Base-by-base conservation (phyloP, 371 early-diverging fungal species). In the Scutellospora calospora region DNA sequence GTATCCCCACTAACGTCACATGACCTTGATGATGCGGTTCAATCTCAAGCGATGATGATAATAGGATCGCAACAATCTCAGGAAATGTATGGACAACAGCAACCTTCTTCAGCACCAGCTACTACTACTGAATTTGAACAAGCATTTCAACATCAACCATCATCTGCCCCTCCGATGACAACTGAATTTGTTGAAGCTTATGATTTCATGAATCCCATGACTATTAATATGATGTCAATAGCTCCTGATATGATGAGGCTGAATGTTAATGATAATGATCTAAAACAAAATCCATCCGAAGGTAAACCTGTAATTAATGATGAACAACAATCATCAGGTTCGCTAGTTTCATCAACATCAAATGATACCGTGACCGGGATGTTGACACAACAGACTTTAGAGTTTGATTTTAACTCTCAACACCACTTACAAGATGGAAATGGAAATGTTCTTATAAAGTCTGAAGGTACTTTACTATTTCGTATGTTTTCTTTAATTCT, bases 91-190 rank as follows among this genome's bases (percentile, higher is more conserved):
- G 68, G 63, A 49, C 25, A 29, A 22, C 78, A 78, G 38, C 69
- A 79, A 57, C 79, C 79, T 27, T 79, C 79, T 22, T 79, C 79
- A n/a, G 79, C 79, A 55, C 79, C 79, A 8, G 18, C 79, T 22
- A 79, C 79, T 9, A 79, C 57, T 9, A 79, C 79, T 18, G 79
- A 79, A 79, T 79, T 79, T 55, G 79, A 79, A 54, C 71, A 68
- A 69, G 55, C 41, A 45, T 63, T 77, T 49, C 77, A 77, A 63
- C 73, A 73, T 18, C 77, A 31, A 27, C 77, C 77, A 27, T 77
- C 77, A 49, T 77, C 77, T 27, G 63, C 77, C 8, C 77, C 77
- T 29, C 63, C 77, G 9, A 77, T 77, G 63, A 77, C 62, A 3
- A 77, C 77, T 11, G 77, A 77, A 31, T 77, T 77, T 51, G 38